Percentiles rank a stretch among this genome's conserved stretches.
phyloP scores from a whole-genome alignment of 2,329 filamentous ascomycete genomes.

The Cylindrodendrum hubeiense region DNA sequence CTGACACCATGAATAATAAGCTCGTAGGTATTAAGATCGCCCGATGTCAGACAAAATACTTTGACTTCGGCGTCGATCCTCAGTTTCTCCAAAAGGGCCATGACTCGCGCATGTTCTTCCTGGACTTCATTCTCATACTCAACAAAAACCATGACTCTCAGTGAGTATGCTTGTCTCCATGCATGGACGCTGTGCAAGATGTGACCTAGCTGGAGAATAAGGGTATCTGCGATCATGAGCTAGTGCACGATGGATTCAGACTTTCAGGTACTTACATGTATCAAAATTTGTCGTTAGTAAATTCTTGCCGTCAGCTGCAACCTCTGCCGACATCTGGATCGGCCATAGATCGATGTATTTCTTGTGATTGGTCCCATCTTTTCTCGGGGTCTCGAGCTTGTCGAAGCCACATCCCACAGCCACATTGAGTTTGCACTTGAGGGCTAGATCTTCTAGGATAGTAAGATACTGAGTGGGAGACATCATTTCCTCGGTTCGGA shows the following conservation, averaged over 20 bases:
- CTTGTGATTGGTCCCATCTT: slow-evolving; percentile 70
- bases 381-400: slow-evolving; percentile 77
- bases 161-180: slow-evolving; percentile 79
- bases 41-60: slow-evolving; percentile 86
- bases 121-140: slow-evolving; percentile 88
- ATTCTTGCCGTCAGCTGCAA: slow-evolving; percentile 74
- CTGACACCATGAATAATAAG: slow-evolving; percentile 79
- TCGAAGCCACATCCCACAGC: slow-evolving; percentile 87
- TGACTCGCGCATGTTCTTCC: slow-evolving; percentile 80
- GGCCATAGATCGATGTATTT: slow-evolving; percentile 92
- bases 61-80: slow-evolving; percentile 83
- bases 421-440: slow-evolving; percentile 85
- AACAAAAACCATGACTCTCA: slow-evolving; percentile 88
- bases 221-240: slow-evolving; percentile 63
- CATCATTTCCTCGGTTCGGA: slow-evolving; percentile 76
- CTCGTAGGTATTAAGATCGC: slow-evolving; percentile 79
- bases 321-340: slow-evolving; percentile 91
- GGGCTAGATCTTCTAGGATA: slow-evolving; percentile 83
- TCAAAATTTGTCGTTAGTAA: slow-evolving; percentile 91
- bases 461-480: slow-evolving; percentile 82
- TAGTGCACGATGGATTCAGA: neutral
- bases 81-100: slow-evolving; percentile 81
- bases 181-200: slow-evolving; percentile 85
- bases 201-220: slow-evolving; percentile 89
- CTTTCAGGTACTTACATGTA: slow-evolving; percentile 73